Evolutionary conservation across 208 protist species (phyloP).

Genomic region (Leishmania arabica): DNA sequence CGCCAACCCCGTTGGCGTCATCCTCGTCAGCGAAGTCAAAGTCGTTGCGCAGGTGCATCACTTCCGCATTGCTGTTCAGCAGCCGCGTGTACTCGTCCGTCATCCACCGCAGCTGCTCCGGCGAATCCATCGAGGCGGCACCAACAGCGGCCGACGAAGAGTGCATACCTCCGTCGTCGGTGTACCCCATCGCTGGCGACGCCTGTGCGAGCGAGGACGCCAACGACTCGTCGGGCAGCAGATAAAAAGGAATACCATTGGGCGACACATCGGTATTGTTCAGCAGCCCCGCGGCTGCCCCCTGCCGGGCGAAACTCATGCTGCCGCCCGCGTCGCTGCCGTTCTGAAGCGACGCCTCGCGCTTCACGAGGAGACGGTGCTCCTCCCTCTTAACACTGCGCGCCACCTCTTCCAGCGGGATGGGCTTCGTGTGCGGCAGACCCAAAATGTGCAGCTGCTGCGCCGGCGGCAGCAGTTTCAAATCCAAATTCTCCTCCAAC

Average conservation of each 20-base stretch:
- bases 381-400: slow-evolving; percentile 77
- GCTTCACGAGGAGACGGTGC: slow-evolving; percentile 68
- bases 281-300: slow-evolving; percentile 3
- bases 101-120: slow-evolving; percentile 44
- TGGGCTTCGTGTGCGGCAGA: slow-evolving; percentile 77
- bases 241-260: slow-evolving; percentile 4
- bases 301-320: background rate
- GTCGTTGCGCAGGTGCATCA: slow-evolving; percentile 62
- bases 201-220: slow-evolving; percentile 13
- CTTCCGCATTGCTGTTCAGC: slow-evolving; percentile 63
- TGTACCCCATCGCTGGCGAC: background rate
- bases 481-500: slow-evolving; percentile 60
- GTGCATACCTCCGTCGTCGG: slow-evolving; percentile 1
- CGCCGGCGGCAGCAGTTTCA: slow-evolving; percentile 55
- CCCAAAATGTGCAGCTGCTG: slow-evolving; percentile 85
- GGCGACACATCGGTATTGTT: background rate
- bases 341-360: slow-evolving; percentile 30
- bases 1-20: slow-evolving; percentile 1
- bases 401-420: slow-evolving; percentile 57
- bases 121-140: slow-evolving; percentile 20
- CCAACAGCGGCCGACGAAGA: background rate
- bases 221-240: slow-evolving; percentile 12
- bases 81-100: slow-evolving; percentile 59
- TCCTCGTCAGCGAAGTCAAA: slow-evolving; percentile 64
- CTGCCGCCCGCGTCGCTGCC: slow-evolving; percentile 14